phyloP scores from a whole-genome alignment of 257 asterid genomes.

The Rauvolfia tetraphylla region DNA sequence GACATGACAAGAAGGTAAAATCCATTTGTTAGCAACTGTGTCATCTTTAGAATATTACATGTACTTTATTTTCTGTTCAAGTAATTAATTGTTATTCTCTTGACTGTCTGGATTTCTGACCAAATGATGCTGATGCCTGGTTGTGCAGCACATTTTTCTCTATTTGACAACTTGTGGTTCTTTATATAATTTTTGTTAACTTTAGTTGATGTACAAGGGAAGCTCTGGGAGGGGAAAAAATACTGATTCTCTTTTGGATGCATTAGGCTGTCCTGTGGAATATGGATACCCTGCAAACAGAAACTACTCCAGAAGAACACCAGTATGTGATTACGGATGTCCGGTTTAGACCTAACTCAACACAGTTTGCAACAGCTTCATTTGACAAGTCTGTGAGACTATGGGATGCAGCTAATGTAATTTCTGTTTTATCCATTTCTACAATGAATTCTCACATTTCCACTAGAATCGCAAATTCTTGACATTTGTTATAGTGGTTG shows the following conservation, averaged over 20 bases:
- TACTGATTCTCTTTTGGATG: conserved; percentile 16
- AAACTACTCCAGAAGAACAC: conserved; percentile 71
- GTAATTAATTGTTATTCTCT: background rate
- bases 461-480: background rate
- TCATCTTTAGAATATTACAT: background rate
- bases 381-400: conserved; percentile 83
- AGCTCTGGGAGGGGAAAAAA: background rate
- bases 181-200: background rate
- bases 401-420: conserved; percentile 98
- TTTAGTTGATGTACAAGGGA: background rate
- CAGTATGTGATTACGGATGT: conserved; percentile 76
- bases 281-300: conserved; percentile 85
- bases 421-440: conserved; percentile 20
- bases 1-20: conserved; percentile 90
- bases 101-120: background rate
- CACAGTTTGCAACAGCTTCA: conserved; percentile 89
- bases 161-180: background rate
- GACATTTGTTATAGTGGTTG: background rate
- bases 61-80: background rate
- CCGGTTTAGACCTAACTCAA: conserved; percentile 92
- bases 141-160: too few relatives aligned
- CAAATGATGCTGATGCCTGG: too few relatives aligned
- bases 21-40: conserved; percentile 1
- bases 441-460: background rate
- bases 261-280: conserved; percentile 92